Evolutionary conservation across 1,284 basidiomycete species (phyloP).

Genomic region (Ceratobasidium sp.): DNA sequence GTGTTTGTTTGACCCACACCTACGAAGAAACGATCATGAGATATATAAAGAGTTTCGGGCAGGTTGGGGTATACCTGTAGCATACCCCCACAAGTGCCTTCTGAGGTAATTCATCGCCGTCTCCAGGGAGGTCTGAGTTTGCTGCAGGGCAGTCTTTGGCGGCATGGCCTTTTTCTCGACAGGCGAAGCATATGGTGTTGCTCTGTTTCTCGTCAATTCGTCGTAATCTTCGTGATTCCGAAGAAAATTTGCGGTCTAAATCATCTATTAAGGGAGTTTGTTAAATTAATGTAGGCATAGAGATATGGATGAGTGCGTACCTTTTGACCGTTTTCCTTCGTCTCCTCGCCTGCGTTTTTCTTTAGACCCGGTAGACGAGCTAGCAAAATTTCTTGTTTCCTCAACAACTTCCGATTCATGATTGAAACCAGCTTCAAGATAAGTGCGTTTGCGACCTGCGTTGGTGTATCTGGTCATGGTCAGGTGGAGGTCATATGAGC

Average conservation of each 20-base stretch:
- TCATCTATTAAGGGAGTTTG: slow-evolving; percentile 42
- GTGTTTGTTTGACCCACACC: slow-evolving; percentile 86
- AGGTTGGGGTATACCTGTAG: slow-evolving; percentile 71
- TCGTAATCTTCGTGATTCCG: slow-evolving; percentile 72
- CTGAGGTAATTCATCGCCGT: slow-evolving; percentile 52
- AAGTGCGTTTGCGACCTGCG: slow-evolving; percentile 74
- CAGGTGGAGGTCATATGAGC: not conserved
- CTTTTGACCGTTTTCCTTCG: slow-evolving; percentile 47
- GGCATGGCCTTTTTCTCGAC: slow-evolving; percentile 84
- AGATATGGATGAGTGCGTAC: slow-evolving; percentile 39
- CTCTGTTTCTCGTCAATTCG: slow-evolving; percentile 70
- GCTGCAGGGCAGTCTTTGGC: slow-evolving; percentile 84
- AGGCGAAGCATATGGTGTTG: slow-evolving; percentile 85
- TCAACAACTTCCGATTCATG: slow-evolving; percentile 43
- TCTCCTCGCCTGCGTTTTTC: slow-evolving; percentile 51
- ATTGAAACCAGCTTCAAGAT: slow-evolving; percentile 70
- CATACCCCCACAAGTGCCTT: slow-evolving; percentile 73
- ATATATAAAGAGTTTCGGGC: slow-evolving; percentile 26
- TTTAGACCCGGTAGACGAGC: slow-evolving; percentile 48
- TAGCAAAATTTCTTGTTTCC: not conserved
- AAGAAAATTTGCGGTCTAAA: slow-evolving; percentile 55
- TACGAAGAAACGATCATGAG: slow-evolving; percentile 54
- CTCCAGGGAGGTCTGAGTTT: slow-evolving; percentile 50
- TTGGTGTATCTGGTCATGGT: slow-evolving; percentile 78
- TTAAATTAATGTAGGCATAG: not conserved